Conservation (phyloP, 1,139 yeast species). For the Zygoascus sp. region DNA sequence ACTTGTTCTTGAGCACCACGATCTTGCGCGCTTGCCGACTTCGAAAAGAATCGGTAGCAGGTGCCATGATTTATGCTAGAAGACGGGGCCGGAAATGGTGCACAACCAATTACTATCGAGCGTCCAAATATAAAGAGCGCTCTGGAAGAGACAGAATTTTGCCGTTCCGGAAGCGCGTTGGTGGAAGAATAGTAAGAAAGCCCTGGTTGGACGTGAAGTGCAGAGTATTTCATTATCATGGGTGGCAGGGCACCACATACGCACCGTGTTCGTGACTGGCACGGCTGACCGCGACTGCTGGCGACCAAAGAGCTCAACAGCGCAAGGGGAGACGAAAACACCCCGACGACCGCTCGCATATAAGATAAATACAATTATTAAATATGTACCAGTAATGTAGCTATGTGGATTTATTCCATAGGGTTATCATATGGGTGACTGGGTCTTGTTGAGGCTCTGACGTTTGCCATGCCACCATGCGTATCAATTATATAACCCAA, state of each 20-base stretch:
- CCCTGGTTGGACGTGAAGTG: background rate
- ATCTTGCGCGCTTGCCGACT: constrained; percentile 1
- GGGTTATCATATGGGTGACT: background rate
- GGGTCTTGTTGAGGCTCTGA: background rate
- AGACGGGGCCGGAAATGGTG: no score
- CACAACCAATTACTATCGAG: no score
- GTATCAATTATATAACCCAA: constrained; percentile 1
- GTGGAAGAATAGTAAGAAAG: background rate
- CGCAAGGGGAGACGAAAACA: no score
- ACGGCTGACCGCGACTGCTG: background rate
- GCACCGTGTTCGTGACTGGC: constrained; percentile 1
- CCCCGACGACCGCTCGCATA: no score
- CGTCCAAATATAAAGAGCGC: no score
- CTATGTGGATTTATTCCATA: background rate
- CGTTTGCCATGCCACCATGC: background rate
- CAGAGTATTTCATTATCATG: background rate
- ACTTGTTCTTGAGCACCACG: background rate
- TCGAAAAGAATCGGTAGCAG: background rate
- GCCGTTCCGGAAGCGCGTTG: background rate
- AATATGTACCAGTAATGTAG: no score
- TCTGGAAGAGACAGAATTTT: no score
- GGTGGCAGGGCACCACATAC: background rate
- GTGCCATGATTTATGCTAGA: background rate
- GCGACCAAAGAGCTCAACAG: background rate
- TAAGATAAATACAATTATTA: background rate